phyloP scores from a whole-genome alignment of 495 filamentous ascomycete species.

The Trichoderma asperelloides region DNA sequence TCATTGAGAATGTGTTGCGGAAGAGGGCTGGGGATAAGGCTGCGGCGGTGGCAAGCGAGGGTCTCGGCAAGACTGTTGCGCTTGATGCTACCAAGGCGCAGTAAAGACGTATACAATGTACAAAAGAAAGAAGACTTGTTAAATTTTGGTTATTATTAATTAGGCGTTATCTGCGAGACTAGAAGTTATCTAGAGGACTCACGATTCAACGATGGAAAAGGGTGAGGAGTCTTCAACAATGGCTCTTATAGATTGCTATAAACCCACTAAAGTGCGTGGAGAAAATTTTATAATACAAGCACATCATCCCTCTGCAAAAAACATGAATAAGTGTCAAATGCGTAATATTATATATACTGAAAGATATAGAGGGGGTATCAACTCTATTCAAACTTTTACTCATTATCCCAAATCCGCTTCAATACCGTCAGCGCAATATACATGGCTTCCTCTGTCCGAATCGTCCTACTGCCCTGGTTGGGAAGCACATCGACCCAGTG shows the following conservation, averaged over 20 bases:
- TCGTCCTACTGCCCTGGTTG: constrained; percentile 66
- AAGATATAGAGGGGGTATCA: constrained; percentile 2
- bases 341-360: not conserved
- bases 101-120: not conserved
- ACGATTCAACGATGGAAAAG: constrained; percentile 1
- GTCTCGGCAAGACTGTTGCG: constrained; percentile 17
- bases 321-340: not conserved
- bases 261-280: not conserved
- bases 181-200: not conserved
- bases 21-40: constrained; percentile 56
- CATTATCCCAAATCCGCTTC: constrained; percentile 39
- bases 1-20: constrained; percentile 95
- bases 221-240: constrained; percentile 9
- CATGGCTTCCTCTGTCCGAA: constrained; percentile 70
- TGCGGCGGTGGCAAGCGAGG: constrained; percentile 8
- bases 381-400: not conserved
- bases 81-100: constrained; percentile 17
- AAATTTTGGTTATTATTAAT: not conserved
- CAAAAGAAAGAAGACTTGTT: not conserved
- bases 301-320: not conserved
- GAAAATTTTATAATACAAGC: not conserved
- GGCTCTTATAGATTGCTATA: constrained; percentile 1
- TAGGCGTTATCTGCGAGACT: not conserved
- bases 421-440: constrained; percentile 58
- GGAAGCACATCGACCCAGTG: constrained; percentile 67